Percentiles rank a stretch among this genome's conserved stretches.
Conservation (phyloP, 768 basidiomycete genomes). For the Podaxis carcinomalis region DNA sequence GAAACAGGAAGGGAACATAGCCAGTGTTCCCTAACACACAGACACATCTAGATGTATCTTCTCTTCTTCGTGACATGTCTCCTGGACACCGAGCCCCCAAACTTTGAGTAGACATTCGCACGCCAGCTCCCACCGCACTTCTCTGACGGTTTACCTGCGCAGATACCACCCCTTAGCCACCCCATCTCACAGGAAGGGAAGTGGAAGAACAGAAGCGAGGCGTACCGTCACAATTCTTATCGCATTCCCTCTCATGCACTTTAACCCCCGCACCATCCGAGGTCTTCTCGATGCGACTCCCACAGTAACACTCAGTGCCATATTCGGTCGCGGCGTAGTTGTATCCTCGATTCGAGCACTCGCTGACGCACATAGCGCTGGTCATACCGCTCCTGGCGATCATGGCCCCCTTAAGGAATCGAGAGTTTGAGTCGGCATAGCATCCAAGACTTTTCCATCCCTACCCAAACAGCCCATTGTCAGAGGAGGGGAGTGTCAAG, state of each 20-base stretch:
- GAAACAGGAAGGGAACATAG: neutral
- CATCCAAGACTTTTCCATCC: slow-evolving; percentile 27
- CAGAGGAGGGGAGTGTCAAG: neutral
- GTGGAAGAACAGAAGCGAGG: neutral
- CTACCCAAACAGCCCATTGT: slow-evolving; percentile 14
- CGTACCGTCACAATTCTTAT: slow-evolving; percentile 28
- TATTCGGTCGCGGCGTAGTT: slow-evolving; percentile 31
- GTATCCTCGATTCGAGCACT: slow-evolving; percentile 24
- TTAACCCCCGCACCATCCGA: slow-evolving; percentile 18
- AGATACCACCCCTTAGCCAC: neutral
- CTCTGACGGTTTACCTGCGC: slow-evolving; percentile 24
- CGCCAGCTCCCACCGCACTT: slow-evolving; percentile 33
- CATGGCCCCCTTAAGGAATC: slow-evolving; percentile 24
- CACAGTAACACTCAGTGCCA: slow-evolving; percentile 32
- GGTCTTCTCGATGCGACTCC: slow-evolving; percentile 18
- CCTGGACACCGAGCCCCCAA: slow-evolving; percentile 1
- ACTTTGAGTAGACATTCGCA: slow-evolving; percentile 20
- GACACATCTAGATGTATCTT: neutral
- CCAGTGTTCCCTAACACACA: slow-evolving; percentile 18
- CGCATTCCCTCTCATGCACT: slow-evolving; percentile 21
- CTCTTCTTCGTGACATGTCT: slow-evolving; percentile 2
- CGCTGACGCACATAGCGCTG: slow-evolving; percentile 22
- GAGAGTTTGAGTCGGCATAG: slow-evolving; percentile 23
- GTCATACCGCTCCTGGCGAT: slow-evolving; percentile 24
- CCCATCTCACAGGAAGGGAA: neutral